A percentile compares a stretch with the other conserved stretches of the same genome.
Conservation (phyloP, 441 rosid genomes). For the Cnidoscolus chayamansa region DNA sequence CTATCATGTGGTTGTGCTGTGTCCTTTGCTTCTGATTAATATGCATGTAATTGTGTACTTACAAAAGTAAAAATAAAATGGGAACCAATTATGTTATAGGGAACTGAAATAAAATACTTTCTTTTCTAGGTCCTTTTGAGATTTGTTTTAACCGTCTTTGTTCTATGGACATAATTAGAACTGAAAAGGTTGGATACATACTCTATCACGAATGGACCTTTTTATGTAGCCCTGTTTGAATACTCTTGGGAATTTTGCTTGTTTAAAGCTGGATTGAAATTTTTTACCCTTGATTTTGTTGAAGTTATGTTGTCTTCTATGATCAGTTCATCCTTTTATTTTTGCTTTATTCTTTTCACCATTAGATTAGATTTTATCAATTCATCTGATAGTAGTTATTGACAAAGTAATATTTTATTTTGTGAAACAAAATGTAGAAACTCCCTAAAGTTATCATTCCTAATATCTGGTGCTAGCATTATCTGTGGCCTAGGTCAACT, state of each 20-base stretch:
- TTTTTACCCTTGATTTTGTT: neutral
- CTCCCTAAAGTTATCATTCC: too few species aligned
- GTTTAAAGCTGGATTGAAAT: neutral
- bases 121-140: neutral
- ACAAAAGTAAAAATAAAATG: neutral
- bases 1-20: conserved; percentile 4
- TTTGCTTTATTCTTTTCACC: too few species aligned
- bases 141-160: neutral
- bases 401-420: too few species aligned
- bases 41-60: neutral
- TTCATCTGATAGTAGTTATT: too few species aligned
- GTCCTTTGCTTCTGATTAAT: conserved; percentile 13
- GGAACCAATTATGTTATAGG: neutral
- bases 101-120: neutral
- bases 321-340: neutral
- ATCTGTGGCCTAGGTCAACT: conserved; percentile 2
- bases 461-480: neutral
- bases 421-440: too few species aligned
- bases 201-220: neutral
- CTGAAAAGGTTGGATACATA: neutral
- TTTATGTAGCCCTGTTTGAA: neutral
- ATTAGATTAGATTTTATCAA: too few species aligned
- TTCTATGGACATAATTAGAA: neutral
- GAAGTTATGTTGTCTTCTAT: neutral
- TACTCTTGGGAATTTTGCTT: neutral